These are phyloP conservation scores for Mortierella sp. DNA, from an alignment of 371 early-diverging fungal species.

Conservation along the genomic window DNA sequence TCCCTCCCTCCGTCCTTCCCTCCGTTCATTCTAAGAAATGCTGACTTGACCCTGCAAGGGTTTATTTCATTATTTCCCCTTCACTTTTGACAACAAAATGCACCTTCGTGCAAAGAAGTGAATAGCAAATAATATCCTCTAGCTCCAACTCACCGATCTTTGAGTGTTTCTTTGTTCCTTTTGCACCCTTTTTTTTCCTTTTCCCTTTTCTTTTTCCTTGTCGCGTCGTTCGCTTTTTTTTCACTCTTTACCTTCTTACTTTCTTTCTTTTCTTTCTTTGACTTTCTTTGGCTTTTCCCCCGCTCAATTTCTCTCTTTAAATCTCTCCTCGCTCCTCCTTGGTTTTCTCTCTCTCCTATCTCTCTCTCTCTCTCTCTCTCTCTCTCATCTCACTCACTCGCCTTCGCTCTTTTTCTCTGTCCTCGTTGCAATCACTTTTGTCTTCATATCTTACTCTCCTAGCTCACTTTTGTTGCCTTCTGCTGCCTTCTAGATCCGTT, in stretches of 20 bases:
- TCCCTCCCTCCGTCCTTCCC: slow-evolving; percentile 8
- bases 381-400: background rate
- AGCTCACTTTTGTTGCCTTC: background rate
- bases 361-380: background rate
- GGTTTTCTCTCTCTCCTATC: background rate
- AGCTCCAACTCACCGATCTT: too few relatives aligned
- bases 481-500: background rate
- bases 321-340: background rate
- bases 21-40: slow-evolving; percentile 4
- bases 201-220: background rate
- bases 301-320: too few relatives aligned
- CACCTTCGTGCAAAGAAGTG: too few relatives aligned
- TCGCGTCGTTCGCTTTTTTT: background rate
- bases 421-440: background rate
- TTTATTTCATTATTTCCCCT: background rate
- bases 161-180: background rate
- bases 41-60: slow-evolving; percentile 2
- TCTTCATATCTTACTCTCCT: background rate
- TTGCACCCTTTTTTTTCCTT: background rate
- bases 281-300: background rate
- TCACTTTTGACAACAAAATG: background rate
- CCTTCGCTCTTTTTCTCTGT: background rate
- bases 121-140: too few relatives aligned
- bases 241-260: background rate
- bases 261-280: background rate